A percentile compares a stretch with the other conserved stretches of the same genome.
phyloP scores from a whole-genome alignment of 257 asterid species.

The Solanum acaule region DNA sequence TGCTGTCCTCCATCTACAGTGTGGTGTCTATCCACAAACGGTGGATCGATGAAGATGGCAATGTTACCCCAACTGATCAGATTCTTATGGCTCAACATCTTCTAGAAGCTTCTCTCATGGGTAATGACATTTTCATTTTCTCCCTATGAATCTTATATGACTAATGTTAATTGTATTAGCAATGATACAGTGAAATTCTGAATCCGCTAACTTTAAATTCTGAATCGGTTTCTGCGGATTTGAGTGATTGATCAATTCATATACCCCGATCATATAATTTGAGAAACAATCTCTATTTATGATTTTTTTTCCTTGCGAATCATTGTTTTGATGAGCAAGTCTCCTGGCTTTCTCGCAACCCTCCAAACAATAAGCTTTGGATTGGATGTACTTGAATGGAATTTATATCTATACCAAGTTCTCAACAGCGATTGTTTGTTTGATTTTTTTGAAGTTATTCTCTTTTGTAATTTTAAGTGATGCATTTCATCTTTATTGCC shows the following conservation, averaged over 20 bases:
- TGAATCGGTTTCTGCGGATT: not conserved
- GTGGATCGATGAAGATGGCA: conserved; percentile 62
- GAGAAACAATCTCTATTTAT: not conserved
- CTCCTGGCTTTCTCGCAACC: not conserved
- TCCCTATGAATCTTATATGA: not conserved
- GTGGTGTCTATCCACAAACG: conserved; percentile 48
- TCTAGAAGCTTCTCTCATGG: conserved; percentile 91
- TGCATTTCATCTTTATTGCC: not conserved
- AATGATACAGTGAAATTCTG: not conserved
- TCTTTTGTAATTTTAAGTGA: not conserved
- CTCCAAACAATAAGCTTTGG: not conserved
- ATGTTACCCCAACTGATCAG: conserved; percentile 77
- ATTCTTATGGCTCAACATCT: conserved; percentile 52
- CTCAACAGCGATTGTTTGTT: not conserved
- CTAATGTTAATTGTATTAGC: not conserved
- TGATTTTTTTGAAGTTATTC: not conserved
- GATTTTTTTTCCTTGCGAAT: not conserved
- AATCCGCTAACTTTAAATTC: not conserved
- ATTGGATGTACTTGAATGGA: not conserved
- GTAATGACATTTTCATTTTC: conserved; percentile 18
- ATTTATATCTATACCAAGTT: not conserved
- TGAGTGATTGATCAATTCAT: not conserved
- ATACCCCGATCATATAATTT: no score
- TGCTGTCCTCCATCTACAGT: conserved; percentile 55
- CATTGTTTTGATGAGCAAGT: not conserved